Base-by-base conservation (phyloP, 2,329 filamentous ascomycete species). In the Xylaria sp. region DNA sequence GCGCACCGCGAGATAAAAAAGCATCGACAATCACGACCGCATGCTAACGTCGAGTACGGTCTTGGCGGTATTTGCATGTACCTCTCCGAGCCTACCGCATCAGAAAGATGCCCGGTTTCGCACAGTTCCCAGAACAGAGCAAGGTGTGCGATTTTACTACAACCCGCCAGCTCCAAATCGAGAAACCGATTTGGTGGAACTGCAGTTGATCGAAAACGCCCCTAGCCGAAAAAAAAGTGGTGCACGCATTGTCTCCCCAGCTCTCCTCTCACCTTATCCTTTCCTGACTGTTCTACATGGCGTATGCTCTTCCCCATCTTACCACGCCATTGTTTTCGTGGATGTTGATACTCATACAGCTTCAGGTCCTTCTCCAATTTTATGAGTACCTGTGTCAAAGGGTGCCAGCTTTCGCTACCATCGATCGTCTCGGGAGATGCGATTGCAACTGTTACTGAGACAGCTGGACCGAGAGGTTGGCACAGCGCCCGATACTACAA, bases 291-390 rank as follows among this genome's bases (percentile, higher is more conserved):
- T 65, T 69, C 63, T 69, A 69, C 69, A 67, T 37, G 67, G 58
- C 60, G 64, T 40, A 47, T 16, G n/a, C 29, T 21, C 21, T 8
- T 63, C 18, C 29, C 44, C 53, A 13, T 59, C 55, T 66, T 13
- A 58, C 60, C 60, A 62, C 42, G 37, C 44, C 67, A 61, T 29
- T 57, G 48, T 65, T n/a, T 60, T 48, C 27, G 40, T 37, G 23
- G 57, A 60, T 32, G 65, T 54, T 69, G 50, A 75, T 75, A 61
- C 72, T 73, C 70, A 70, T 70, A 71, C 68, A 71, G 60, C 35
- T 58, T 47, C 48, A 57, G 57, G 13, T 61, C 29, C 16, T 21
- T 51, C 50, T 32, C 40, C 37, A 18, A 57, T 21, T 54, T 55
- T 16, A 42, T 50, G 50, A 25, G 25, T 18, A 61, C 48, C 29